Evolutionary conservation across 805 yeast species (phyloP).

Genomic region (Kodamaea leandrae): DNA sequence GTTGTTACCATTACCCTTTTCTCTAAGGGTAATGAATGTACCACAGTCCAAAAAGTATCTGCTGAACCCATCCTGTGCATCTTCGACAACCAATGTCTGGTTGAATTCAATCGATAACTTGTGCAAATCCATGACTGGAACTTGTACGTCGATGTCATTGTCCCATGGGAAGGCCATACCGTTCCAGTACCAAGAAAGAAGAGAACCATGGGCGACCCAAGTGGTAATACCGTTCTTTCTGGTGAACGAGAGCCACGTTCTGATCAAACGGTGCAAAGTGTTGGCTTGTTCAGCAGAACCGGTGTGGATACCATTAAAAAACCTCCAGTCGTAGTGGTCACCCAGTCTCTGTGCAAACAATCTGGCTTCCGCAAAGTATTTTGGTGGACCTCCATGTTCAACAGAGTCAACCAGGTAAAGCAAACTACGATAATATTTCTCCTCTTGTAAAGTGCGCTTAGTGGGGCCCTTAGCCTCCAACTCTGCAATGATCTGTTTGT

Average conservation of each 20-base stretch:
- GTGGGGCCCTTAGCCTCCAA: slow-evolving; percentile 14
- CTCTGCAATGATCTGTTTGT: slow-evolving; percentile 17
- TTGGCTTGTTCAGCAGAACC: slow-evolving; percentile 20
- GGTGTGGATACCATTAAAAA: slow-evolving; percentile 21
- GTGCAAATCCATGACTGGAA: slow-evolving; percentile 26
- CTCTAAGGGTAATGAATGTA: slow-evolving; percentile 18
- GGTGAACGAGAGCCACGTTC: slow-evolving; percentile 27
- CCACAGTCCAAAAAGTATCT: slow-evolving; percentile 45
- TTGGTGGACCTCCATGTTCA: slow-evolving; percentile 32
- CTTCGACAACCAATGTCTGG: slow-evolving; percentile 25
- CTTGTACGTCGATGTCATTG: slow-evolving; percentile 28
- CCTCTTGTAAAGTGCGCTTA: slow-evolving; percentile 17
- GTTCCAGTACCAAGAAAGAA: slow-evolving; percentile 31
- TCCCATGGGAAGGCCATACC: slow-evolving; percentile 31
- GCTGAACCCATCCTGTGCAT: slow-evolving; percentile 50
- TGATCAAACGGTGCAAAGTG: slow-evolving; percentile 21
- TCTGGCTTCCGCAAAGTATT: slow-evolving; percentile 40
- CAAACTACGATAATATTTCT: slow-evolving; percentile 33
- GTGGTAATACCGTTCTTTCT: slow-evolving; percentile 25
- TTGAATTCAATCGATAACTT: slow-evolving; percentile 20
- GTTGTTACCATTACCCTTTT: slow-evolving; percentile 28
- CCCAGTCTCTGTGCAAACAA: slow-evolving; percentile 22
- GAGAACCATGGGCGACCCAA: slow-evolving; percentile 30
- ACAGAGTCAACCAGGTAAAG: slow-evolving; percentile 27
- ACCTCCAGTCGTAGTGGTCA: slow-evolving; percentile 30